Base-by-base conservation (phyloP, 1,139 yeast species). In the Barnettozyma hawaiiensis region DNA sequence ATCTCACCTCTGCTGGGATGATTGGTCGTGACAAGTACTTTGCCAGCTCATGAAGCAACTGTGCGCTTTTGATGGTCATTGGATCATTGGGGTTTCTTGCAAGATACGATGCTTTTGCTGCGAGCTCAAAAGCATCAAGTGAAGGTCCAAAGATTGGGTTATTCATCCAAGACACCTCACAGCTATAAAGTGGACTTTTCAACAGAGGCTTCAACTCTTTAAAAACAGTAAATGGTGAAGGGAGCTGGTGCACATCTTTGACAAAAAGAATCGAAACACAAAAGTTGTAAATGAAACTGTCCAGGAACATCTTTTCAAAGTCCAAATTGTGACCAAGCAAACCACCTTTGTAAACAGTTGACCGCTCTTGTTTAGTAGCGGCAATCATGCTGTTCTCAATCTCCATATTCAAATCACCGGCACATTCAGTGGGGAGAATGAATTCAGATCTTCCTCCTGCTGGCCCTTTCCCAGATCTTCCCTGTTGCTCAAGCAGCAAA, bases 41-140 rank as follows among this genome's bases (percentile, higher is more conserved):
- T 7, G 53, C 52, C 37, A 48, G 38, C 11, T 53, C 54, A 12
- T 46, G 40, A 15, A 55, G 35, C 19, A 40, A 45, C 19, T 38
- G 31, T 4, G 56, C 57, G 21, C 36, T 32, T 2, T 21, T 28
- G 2, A 29, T n/a, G 4, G 44, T 41, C 33, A 38, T 23, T 4
- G 48, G 48, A 28, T 50, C 50, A 5, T 51, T 41, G 33, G 48
- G 22, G 11, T 59, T 52, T 31, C 71, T 52, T 16, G 66, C 46
- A 27, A 71, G 45, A 64, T 70, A 71, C 0, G 68, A 57, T 3
- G 68, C 57, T 46, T 72, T 71, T 18, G 71, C 65, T 10, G 63
- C 54, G 9, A 66, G 54, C 44, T 70, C 75, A 49, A 62, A 66
- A 32, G 66, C 60, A 23, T 60, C 63, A 11, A 62, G 49, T 3